phyloP scores from a whole-genome alignment of 768 basidiomycete species.

The Hemileccinum rubropunctum region DNA sequence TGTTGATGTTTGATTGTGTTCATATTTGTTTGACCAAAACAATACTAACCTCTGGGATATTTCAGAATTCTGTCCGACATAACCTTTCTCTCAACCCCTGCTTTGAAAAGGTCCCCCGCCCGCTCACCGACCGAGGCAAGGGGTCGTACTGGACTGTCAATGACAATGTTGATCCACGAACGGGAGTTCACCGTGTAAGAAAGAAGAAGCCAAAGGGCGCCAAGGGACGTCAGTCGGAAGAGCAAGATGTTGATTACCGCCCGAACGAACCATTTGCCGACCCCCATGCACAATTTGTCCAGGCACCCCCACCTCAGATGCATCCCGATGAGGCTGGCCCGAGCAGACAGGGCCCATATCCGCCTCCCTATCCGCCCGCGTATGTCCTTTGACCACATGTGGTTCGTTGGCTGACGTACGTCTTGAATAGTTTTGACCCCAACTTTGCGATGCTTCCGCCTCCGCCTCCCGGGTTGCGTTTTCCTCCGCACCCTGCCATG shows the following conservation, averaged over 20 bases:
- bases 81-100: constrained; percentile 89
- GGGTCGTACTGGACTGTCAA: constrained; percentile 93
- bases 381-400: constrained; percentile 15
- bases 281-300: constrained; percentile 53
- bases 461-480: constrained; percentile 53
- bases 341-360: constrained; percentile 56
- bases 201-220: constrained; percentile 77
- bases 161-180: constrained; percentile 85
- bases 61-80: constrained; percentile 85
- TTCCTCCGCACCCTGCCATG: constrained; percentile 52
- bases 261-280: constrained; percentile 57
- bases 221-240: constrained; percentile 49
- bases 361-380: constrained; percentile 61
- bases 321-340: constrained; percentile 59
- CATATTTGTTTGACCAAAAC: constrained; percentile 53
- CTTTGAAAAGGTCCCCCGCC: constrained; percentile 90
- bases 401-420: constrained; percentile 4
- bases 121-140: constrained; percentile 86
- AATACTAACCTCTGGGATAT: constrained; percentile 18
- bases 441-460: constrained; percentile 64
- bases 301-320: constrained; percentile 47
- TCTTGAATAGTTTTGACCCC: constrained; percentile 61
- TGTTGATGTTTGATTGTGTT: constrained; percentile 63
- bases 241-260: constrained; percentile 64
- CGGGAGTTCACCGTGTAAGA: constrained; percentile 83